Evolutionary conservation across 2,329 filamentous ascomycete genomes (phyloP).

Genomic region (Penicillium olsonii): DNA sequence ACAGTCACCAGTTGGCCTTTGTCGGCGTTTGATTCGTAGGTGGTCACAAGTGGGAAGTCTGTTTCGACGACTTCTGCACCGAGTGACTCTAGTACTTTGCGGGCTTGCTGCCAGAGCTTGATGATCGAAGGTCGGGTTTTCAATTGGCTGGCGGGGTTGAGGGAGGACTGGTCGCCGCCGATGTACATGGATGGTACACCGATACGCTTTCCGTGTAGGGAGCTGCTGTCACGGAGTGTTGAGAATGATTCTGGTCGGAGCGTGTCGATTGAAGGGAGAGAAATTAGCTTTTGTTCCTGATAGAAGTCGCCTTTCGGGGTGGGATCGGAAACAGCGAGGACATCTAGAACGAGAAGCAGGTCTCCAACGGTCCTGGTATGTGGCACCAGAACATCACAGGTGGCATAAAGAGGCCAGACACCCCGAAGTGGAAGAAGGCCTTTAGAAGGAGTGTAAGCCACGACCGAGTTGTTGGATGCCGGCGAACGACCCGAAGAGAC

Average conservation of each 20-base stretch:
- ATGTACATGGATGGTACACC: slow-evolving; percentile 56
- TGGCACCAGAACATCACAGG: slow-evolving; percentile 58
- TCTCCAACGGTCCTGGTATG: slow-evolving; percentile 55
- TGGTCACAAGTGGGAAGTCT: slow-evolving; percentile 35
- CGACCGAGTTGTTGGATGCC: slow-evolving; percentile 58
- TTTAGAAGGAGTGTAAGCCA: slow-evolving; percentile 59
- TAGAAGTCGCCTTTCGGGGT: slow-evolving; percentile 55
- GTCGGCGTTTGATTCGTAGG: slow-evolving; percentile 38
- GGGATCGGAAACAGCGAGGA: slow-evolving; percentile 49
- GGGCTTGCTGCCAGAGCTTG: slow-evolving; percentile 35
- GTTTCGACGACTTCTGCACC: slow-evolving; percentile 37
- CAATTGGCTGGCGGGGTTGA: slow-evolving; percentile 40
- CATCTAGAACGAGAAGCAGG: slow-evolving; percentile 52
- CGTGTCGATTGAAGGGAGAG: slow-evolving; percentile 38
- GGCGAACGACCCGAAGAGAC: slow-evolving; percentile 59
- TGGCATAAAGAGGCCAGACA: slow-evolving; percentile 58
- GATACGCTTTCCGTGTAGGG: slow-evolving; percentile 49
- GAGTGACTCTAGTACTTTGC: slow-evolving; percentile 27
- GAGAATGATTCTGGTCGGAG: slow-evolving; percentile 38
- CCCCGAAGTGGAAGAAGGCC: slow-evolving; percentile 56
- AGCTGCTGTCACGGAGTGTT: slow-evolving; percentile 27
- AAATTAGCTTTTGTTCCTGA: slow-evolving; percentile 51
- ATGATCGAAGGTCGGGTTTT: slow-evolving; percentile 42
- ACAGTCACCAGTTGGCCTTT: slow-evolving; percentile 42
- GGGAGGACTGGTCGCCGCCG: slow-evolving; percentile 35